Conservation (phyloP, 768 basidiomycete genomes). For the Kwoniella mangroviensis region DNA sequence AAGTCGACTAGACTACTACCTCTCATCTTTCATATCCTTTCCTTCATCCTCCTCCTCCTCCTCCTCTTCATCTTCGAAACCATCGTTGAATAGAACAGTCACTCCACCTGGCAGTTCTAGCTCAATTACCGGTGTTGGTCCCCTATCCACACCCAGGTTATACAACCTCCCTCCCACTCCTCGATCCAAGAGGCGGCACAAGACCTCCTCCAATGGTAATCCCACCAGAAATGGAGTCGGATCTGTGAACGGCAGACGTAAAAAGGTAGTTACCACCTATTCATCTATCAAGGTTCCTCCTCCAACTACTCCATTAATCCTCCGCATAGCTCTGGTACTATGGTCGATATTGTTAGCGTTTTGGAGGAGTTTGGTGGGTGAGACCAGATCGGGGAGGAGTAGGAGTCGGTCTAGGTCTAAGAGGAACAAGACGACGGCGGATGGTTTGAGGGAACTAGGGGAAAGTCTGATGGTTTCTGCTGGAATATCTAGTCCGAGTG, state of each 20-base stretch:
- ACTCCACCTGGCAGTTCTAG: conserved; percentile 4
- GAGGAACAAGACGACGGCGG: neutral
- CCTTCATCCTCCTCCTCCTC: conserved; percentile 9
- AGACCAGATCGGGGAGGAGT: conserved; percentile 42
- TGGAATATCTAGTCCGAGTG: conserved; percentile 6
- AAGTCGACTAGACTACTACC: conserved; percentile 36
- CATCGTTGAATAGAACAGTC: neutral
- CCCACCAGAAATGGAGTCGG: neutral
- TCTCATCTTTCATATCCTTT: conserved; percentile 23
- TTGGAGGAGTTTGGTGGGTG: conserved; percentile 50
- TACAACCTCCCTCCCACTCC: conserved; percentile 27
- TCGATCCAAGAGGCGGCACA: neutral
- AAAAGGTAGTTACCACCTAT: conserved; percentile 21
- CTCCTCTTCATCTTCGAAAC: conserved; percentile 8
- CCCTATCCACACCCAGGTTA: conserved; percentile 2
- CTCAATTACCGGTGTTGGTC: neutral
- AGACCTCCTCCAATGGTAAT: neutral
- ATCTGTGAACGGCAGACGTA: neutral
- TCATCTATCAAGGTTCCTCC: conserved; percentile 47
- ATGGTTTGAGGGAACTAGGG: conserved; percentile 20
- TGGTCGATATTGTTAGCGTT: conserved; percentile 51
- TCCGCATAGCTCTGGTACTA: conserved; percentile 43
- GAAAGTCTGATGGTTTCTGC: conserved; percentile 26
- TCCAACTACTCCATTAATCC: conserved; percentile 42
- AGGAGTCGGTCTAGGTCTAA: conserved; percentile 19